Evolutionary conservation across 2,329 filamentous ascomycete species (phyloP).

Genomic region (Myriosclerotinia scirpicola): DNA sequence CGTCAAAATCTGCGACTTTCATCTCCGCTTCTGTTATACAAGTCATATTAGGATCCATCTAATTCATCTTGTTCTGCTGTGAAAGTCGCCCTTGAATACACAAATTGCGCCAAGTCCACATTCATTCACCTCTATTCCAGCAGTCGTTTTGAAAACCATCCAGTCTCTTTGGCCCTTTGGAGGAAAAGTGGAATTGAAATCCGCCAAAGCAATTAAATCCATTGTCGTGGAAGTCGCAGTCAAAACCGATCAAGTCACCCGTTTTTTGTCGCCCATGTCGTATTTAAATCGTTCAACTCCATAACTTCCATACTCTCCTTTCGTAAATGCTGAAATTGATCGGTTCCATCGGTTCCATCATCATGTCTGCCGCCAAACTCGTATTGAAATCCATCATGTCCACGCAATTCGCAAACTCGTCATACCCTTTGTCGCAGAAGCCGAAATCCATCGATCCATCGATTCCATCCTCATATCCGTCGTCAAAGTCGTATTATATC

Average conservation of each 20-base stretch:
- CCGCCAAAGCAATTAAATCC: no score
- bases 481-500: not conserved
- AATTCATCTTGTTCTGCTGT: not conserved
- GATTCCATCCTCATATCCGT: no score
- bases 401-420: not conserved
- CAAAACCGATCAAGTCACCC: not conserved
- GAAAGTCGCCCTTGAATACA: not conserved
- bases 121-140: not conserved
- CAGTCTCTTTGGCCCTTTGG: not conserved
- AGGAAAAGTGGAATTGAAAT: no score
- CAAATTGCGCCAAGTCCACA: not conserved
- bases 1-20: accelerated
- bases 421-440: not conserved
- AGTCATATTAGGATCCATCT: not conserved
- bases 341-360: no score
- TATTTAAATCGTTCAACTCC: no score
- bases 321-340: no score
- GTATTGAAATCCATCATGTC: no score
- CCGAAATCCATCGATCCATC: not conserved
- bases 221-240: not conserved
- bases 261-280: no score
- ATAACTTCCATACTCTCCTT: no score
- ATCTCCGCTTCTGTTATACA: not conserved
- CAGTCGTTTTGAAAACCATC: not conserved
- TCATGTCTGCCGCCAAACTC: no score